Conservation (phyloP, 1,139 yeast species). For the Geotrichum klebahnii region DNA sequence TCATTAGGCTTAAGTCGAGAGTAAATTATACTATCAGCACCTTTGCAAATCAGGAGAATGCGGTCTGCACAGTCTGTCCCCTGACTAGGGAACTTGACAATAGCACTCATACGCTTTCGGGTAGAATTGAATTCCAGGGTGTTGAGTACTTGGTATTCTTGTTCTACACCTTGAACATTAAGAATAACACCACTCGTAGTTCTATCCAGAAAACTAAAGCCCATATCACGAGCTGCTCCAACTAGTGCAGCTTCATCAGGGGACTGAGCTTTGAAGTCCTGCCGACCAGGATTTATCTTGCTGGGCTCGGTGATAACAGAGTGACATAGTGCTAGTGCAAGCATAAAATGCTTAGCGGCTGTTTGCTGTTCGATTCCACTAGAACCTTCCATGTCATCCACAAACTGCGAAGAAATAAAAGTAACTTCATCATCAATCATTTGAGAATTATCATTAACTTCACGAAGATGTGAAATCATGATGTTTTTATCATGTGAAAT, state of each 20-base stretch:
- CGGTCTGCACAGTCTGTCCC: constrained; percentile 56
- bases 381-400: constrained; percentile 41
- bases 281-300: constrained; percentile 48
- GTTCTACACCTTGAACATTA: constrained; percentile 67
- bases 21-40: constrained; percentile 94
- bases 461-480: constrained; percentile 57
- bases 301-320: constrained; percentile 71
- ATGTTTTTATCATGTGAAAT: constrained; percentile 57
- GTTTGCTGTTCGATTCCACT: constrained; percentile 53
- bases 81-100: constrained; percentile 69
- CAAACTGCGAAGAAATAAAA: constrained; percentile 69
- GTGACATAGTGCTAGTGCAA: constrained; percentile 85
- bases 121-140: constrained; percentile 96
- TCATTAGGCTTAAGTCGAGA: constrained; percentile 53
- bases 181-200: constrained; percentile 66
- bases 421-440: constrained; percentile 63
- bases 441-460: constrained; percentile 53
- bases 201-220: constrained; percentile 73
- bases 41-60: constrained; percentile 85
- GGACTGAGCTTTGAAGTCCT: constrained; percentile 85
- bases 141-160: constrained; percentile 70
- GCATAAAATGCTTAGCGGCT: constrained; percentile 61
- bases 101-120: constrained; percentile 95
- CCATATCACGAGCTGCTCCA: constrained; percentile 86
- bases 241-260: constrained; percentile 98